Percentiles rank a stretch among this genome's conserved stretches.
Evolutionary conservation across 106 monocot species (phyloP).

Genomic region (Dendrobium chrysotoxum): DNA sequence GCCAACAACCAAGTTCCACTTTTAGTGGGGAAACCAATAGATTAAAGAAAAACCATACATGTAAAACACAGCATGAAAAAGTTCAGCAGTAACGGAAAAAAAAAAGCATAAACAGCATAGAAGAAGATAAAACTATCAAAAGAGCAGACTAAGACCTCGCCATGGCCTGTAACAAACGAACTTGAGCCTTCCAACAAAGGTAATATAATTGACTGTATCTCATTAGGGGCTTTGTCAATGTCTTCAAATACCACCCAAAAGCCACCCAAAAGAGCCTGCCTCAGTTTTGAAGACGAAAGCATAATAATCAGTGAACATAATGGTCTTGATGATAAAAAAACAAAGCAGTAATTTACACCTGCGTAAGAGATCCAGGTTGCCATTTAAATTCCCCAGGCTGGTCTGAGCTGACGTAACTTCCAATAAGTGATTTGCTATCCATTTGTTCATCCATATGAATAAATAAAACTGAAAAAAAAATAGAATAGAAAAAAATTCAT

Average conservation of each 20-base stretch:
- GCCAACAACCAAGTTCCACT: background rate
- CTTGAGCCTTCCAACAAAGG: slow-evolving; percentile 88
- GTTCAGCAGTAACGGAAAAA: background rate
- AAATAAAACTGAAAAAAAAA: slow-evolving; percentile 54
- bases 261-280: slow-evolving; percentile 70
- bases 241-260: slow-evolving; percentile 93
- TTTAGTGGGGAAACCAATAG: background rate
- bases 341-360: slow-evolving; percentile 40
- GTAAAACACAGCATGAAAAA: background rate
- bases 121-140: background rate
- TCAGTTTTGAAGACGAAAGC: background rate
- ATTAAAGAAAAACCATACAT: background rate
- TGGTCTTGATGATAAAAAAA: background rate
- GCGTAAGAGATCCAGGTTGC: slow-evolving; percentile 92
- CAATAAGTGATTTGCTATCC: slow-evolving; percentile 85
- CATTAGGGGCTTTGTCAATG: slow-evolving; percentile 91
- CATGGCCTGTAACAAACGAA: slow-evolving; percentile 69
- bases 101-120: background rate
- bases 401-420: slow-evolving; percentile 85
- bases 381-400: slow-evolving; percentile 92
- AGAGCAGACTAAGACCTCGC: slow-evolving; percentile 41
- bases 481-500: background rate
- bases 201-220: slow-evolving; percentile 73
- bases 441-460: slow-evolving; percentile 98
- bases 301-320: background rate